A percentile compares a stretch with the other conserved stretches of the same genome.
phyloP scores from a whole-genome alignment of 2,329 filamentous ascomycete genomes.

The Penicillium sumatraense region DNA sequence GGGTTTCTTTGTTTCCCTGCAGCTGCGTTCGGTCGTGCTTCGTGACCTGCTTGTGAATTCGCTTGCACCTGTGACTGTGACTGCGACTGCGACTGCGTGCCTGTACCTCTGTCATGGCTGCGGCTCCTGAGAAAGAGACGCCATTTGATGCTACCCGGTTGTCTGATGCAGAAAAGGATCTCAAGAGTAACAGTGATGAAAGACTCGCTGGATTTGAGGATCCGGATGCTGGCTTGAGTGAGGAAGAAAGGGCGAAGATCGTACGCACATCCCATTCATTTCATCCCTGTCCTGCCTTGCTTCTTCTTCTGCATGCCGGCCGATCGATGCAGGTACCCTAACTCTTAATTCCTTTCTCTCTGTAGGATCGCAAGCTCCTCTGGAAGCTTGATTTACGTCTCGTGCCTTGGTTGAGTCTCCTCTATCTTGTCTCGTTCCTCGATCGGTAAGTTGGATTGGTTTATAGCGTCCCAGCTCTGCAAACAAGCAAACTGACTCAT shows the following conservation, averaged over 20 bases:
- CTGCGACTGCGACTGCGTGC: background rate
- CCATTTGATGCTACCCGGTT: constrained; percentile 13
- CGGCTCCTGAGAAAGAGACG: constrained; percentile 11
- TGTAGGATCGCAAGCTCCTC: constrained; percentile 49
- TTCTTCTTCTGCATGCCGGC: background rate
- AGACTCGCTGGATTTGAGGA: constrained; percentile 44
- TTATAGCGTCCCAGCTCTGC: no score
- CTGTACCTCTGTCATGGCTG: constrained; percentile 8
- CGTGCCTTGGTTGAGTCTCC: constrained; percentile 52
- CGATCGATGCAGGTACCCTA: background rate
- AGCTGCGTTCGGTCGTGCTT: background rate
- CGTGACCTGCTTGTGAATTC: background rate
- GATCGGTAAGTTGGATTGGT: constrained; percentile 36
- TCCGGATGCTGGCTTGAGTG: constrained; percentile 67
- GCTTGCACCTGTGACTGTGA: background rate
- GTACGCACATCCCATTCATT: constrained; percentile 48
- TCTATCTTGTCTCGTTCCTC: constrained; percentile 51
- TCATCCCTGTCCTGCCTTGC: background rate
- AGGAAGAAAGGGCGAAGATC: constrained; percentile 64
- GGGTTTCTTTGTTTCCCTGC: background rate
- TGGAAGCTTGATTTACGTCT: constrained; percentile 52
- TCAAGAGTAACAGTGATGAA: constrained; percentile 4
- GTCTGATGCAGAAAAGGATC: constrained; percentile 27
- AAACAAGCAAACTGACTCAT: background rate
- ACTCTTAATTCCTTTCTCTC: background rate